phyloP scores from a whole-genome alignment of 352 stramenopile genomes.

The Phytophthora cactorum region DNA sequence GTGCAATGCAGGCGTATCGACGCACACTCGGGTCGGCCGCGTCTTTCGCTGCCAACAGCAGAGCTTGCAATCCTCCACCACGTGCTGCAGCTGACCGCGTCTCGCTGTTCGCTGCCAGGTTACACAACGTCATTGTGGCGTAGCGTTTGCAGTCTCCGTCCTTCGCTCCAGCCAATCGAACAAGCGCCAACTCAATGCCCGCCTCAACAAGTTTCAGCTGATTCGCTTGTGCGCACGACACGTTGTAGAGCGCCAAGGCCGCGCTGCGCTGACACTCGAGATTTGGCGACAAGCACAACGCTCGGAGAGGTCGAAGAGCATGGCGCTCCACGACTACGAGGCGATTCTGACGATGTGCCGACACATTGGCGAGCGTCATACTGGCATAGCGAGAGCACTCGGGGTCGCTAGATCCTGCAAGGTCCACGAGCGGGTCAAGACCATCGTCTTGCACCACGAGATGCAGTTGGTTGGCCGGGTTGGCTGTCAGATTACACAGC shows the following conservation, averaged over 20 bases:
- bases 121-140: constrained; percentile 95
- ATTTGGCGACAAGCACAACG: constrained; percentile 79
- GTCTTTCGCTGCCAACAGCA: constrained; percentile 91
- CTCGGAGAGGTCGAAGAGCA: constrained; percentile 79
- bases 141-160: constrained; percentile 95
- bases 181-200: constrained; percentile 88
- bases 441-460: constrained; percentile 85
- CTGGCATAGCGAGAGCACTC: constrained; percentile 90
- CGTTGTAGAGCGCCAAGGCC: constrained; percentile 95
- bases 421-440: constrained; percentile 79
- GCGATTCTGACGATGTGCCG: constrained; percentile 89
- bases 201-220: constrained; percentile 91
- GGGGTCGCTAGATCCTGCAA: constrained; percentile 68
- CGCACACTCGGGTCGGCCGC: constrained; percentile 74
- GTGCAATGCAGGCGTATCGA: constrained; percentile 93
- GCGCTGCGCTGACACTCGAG: constrained; percentile 92
- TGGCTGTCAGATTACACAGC: constrained; percentile 95
- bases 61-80: constrained; percentile 92
- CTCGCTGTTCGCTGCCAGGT: constrained; percentile 94
- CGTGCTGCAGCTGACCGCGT: constrained; percentile 87
- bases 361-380: constrained; percentile 96
- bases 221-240: constrained; percentile 93
- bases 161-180: constrained; percentile 79
- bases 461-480: constrained; percentile 90
- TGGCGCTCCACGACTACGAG: constrained; percentile 89